These are phyloP conservation scores for Debaryomyces psychrophilus DNA, from an alignment of 1,139 yeast genomes.

Conservation along the genomic window DNA sequence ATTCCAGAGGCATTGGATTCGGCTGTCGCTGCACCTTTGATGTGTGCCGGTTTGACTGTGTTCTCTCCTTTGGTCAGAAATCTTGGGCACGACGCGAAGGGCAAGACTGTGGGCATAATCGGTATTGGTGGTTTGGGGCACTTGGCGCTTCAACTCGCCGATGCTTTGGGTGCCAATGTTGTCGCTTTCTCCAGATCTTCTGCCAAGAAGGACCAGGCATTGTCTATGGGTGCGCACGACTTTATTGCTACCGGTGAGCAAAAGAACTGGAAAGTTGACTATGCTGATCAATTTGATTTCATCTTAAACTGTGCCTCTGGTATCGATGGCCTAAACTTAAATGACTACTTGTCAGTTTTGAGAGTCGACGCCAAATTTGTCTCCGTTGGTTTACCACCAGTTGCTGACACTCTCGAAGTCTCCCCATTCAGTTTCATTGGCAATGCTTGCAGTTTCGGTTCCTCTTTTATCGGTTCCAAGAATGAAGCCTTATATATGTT, in stretches of 20 bases:
- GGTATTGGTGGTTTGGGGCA: slow-evolving; percentile 54
- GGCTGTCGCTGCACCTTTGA: slow-evolving; percentile 59
- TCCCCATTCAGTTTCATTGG: slow-evolving; percentile 32
- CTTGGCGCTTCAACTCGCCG: slow-evolving; percentile 45
- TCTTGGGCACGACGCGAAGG: slow-evolving; percentile 31
- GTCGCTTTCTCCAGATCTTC: slow-evolving; percentile 43
- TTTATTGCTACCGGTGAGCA: slow-evolving; percentile 45
- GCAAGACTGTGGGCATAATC: slow-evolving; percentile 50
- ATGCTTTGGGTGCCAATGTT: slow-evolving; percentile 46
- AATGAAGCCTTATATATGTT: slow-evolving; percentile 42
- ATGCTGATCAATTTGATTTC: slow-evolving; percentile 45
- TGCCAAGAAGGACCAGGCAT: slow-evolving; percentile 40
- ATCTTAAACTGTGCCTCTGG: slow-evolving; percentile 53
- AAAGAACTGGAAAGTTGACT: slow-evolving; percentile 33
- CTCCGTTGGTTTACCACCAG: slow-evolving; percentile 57
- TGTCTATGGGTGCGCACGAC: slow-evolving; percentile 41
- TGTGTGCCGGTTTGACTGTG: slow-evolving; percentile 71
- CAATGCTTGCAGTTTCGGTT: slow-evolving; percentile 35
- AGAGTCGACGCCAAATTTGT: slow-evolving; percentile 52
- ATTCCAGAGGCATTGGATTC: slow-evolving; percentile 57
- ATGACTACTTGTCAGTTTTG: slow-evolving; percentile 34
- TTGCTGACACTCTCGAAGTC: slow-evolving; percentile 27
- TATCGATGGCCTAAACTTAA: slow-evolving; percentile 37
- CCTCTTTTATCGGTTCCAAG: slow-evolving; percentile 42
- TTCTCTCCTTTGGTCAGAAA: slow-evolving; percentile 55